Conservation (phyloP, 2,329 filamentous ascomycete species). For the Colletotrichum eleusines region DNA sequence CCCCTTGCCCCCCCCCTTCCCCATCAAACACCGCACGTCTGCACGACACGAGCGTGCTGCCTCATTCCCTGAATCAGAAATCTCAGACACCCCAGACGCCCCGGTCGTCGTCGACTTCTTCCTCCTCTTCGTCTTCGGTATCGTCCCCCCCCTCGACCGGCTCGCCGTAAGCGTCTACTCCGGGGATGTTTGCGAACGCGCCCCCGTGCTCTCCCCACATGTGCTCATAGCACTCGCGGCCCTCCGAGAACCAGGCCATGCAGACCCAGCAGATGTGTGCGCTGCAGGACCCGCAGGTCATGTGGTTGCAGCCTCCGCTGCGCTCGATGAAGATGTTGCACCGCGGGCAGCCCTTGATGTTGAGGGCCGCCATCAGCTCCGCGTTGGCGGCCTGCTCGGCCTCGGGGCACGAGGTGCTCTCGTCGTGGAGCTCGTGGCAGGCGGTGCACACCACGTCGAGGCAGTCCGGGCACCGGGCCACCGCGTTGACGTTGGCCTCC, state of each 20-base stretch:
- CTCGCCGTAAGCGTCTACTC: not conserved
- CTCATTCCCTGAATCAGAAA: not conserved
- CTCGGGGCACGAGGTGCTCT: constrained; percentile 49
- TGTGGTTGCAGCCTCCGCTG: constrained; percentile 60
- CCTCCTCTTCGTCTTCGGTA: not conserved
- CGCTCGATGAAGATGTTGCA: constrained; percentile 58
- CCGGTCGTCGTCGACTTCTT: not conserved
- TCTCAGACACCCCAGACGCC: fast-evolving
- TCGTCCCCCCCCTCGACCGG: no score
- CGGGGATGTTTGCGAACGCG: not conserved
- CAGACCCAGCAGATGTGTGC: constrained; percentile 64
- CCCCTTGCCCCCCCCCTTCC: no score
- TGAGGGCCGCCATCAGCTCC: constrained; percentile 47
- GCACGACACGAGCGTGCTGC: not conserved
- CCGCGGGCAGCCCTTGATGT: constrained; percentile 53
- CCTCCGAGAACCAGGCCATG: constrained; percentile 49
- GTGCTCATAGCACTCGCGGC: not conserved
- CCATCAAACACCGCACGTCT: no score
- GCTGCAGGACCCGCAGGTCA: constrained; percentile 56
- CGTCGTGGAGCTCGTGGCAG: constrained; percentile 52
- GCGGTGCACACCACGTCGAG: constrained; percentile 50
- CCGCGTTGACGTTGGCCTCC: constrained; percentile 18
- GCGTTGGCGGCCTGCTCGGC: constrained; percentile 49
- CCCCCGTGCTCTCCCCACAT: not conserved
- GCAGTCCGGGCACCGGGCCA: constrained; percentile 54